Evolutionary conservation across 1,284 basidiomycete genomes (phyloP), one percentile per base, ranked within the genome.

Genomic region (Heterobasidion irregulare): DNA sequence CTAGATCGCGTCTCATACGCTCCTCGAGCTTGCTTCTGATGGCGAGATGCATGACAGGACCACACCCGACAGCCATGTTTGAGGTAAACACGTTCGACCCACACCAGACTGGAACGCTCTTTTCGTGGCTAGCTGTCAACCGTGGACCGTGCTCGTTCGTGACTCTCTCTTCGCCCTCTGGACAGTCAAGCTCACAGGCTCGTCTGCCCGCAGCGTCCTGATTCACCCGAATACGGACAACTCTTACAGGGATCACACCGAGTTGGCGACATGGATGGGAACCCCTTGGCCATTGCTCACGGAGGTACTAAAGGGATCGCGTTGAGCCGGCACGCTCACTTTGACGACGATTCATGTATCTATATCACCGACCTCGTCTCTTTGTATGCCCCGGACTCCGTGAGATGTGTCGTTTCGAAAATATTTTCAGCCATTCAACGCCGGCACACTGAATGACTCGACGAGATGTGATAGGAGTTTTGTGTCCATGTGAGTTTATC

Each of bases 181-280:
- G 19, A 7, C 55, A n/a, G 46, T 56, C 43, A 33, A 16, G 38
- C 36, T 53, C 16, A 44, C 33, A 45, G 8, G n/a, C 26, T 26
- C 26, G 49, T 43, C 16, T 26, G 26, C 19, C 51, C 36, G 49
- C 19, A 86, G 86, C 18, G 85, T 89, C 6, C 72, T 88, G 10
- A 72, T 89, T 57, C 86, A 90, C 67, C 87, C 87, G 0, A 89
- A 90, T 67, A 89, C 87, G 3, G 72, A 75, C 35, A 70, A 87
- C 59, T 54, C 74, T 1, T 70, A 75, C 60, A 73, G 61, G 56
- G 88, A 89, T 62, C 87, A 89, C 61, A 82, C 83, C 0, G 78
- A 83, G 58, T 69, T 79, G 2, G 76, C 75, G 54, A 76, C 83
- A 0, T 90, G 87, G 88, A 86, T 90, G 66, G 87, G 87, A 6